phyloP scores from a whole-genome alignment of 2,329 filamentous ascomycete species.

The Stenocarpella maydis region DNA sequence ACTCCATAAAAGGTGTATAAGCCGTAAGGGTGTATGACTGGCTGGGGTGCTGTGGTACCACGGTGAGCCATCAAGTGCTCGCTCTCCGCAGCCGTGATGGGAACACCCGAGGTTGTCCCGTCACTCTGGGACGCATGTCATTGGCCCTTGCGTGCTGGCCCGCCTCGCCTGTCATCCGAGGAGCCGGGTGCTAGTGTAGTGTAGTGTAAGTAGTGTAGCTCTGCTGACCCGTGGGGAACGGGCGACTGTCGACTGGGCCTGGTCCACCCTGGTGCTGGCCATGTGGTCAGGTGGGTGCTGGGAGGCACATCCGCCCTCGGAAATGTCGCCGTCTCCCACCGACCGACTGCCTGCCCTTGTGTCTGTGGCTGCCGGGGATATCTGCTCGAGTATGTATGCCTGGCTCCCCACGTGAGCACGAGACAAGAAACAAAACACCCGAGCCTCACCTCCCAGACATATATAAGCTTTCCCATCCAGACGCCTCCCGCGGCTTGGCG shows the following conservation, averaged over 20 bases:
- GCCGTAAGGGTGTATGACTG: too few relatives aligned
- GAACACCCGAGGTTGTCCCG: neutral
- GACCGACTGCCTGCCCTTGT: neutral
- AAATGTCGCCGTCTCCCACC: neutral
- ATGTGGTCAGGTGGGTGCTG: conserved; percentile 21
- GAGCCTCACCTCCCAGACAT: neutral
- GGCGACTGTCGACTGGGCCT: conserved; percentile 26
- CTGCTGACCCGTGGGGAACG: conserved; percentile 23
- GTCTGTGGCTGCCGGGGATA: neutral
- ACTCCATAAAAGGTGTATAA: too few relatives aligned
- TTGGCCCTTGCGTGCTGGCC: neutral
- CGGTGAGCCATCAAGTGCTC: neutral
- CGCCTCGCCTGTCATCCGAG: neutral
- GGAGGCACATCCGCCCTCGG: neutral
- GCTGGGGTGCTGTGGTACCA: neutral
- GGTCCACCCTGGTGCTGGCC: neutral
- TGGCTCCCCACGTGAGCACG: too few relatives aligned
- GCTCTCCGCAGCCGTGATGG: neutral
- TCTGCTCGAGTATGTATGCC: too few relatives aligned
- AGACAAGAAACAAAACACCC: too few relatives aligned
- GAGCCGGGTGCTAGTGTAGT: neutral
- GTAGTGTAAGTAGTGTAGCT: neutral
- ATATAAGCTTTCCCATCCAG: neutral
- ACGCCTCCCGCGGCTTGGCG: conserved; percentile 1
- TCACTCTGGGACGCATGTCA: neutral